These are phyloP conservation scores for Abrus pulchellus DNA, from an alignment of 306 rosid species.

Conservation along the genomic window DNA sequence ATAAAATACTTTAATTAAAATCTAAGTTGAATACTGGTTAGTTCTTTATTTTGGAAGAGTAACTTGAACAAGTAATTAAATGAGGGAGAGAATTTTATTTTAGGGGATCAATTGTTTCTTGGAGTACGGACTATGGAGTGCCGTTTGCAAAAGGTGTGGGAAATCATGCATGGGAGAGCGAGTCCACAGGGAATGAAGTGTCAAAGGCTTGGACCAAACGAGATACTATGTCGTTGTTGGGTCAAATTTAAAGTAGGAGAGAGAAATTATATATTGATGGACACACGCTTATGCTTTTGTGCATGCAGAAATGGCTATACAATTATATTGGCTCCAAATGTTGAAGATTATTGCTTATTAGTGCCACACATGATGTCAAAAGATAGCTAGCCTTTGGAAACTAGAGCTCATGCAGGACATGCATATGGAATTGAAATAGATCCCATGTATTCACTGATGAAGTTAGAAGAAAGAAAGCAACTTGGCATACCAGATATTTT, in stretches of 20 bases:
- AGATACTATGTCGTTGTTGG: slow-evolving; percentile 22
- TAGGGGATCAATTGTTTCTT: neutral
- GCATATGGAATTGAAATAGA: slow-evolving; percentile 11
- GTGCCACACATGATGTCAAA: neutral
- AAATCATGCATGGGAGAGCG: slow-evolving; percentile 46
- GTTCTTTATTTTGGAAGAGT: too few relatives aligned
- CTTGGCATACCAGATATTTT: slow-evolving; percentile 49
- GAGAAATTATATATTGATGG: slow-evolving; percentile 27
- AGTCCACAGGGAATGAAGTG: slow-evolving; percentile 35
- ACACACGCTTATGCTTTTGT: slow-evolving; percentile 34
- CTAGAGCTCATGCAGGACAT: slow-evolving; percentile 10
- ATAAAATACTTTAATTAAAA: neutral
- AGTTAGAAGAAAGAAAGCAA: slow-evolving; percentile 47
- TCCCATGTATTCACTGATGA: slow-evolving; percentile 29
- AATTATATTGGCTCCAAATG: slow-evolving; percentile 25
- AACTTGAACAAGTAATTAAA: neutral
- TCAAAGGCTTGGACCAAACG: slow-evolving; percentile 39
- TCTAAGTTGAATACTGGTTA: too few relatives aligned
- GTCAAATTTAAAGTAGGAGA: slow-evolving; percentile 46
- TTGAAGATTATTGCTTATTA: neutral
- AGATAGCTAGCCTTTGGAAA: slow-evolving; percentile 1
- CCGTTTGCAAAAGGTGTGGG: slow-evolving; percentile 31
- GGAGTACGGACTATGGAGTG: slow-evolving; percentile 9
- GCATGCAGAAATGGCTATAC: slow-evolving; percentile 46
- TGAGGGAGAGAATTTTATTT: neutral